Evolutionary conservation across 1,139 yeast genomes (phyloP).

Genomic region (Lodderomyces metapsilosis): DNA sequence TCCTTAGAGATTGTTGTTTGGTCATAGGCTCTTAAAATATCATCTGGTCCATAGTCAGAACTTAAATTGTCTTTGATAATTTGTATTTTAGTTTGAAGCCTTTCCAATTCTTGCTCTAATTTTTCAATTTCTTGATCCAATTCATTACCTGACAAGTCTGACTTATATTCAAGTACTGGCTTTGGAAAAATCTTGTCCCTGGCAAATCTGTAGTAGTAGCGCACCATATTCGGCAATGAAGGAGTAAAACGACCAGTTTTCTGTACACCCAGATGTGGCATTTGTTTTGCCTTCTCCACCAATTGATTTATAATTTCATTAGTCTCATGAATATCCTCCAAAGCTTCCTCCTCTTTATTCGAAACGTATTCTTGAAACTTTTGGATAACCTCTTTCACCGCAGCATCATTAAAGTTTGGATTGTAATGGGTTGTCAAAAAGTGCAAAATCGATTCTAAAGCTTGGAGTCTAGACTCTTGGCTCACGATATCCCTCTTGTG

Average conservation of each 20-base stretch:
- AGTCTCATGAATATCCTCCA: conserved; percentile 13
- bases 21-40: conserved; percentile 59
- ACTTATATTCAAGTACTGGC: conserved; percentile 7
- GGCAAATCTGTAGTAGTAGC: conserved; percentile 20
- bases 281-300: conserved; percentile 14
- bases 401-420: conserved; percentile 88
- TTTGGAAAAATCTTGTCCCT: conserved; percentile 12
- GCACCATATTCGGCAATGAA: conserved; percentile 24
- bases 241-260: conserved; percentile 16
- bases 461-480: conserved; percentile 18
- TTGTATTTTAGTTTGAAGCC: conserved; percentile 19
- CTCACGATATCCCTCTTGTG: conserved; percentile 14
- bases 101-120: conserved; percentile 19
- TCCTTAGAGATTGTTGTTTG: conserved; percentile 47
- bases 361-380: conserved; percentile 56
- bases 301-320: conserved; percentile 14
- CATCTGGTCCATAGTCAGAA: conserved; percentile 58
- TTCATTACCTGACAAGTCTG: conserved; percentile 11
- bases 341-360: conserved; percentile 26
- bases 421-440: conserved; percentile 61
- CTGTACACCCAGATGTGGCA: conserved; percentile 7
- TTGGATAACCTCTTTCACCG: conserved; percentile 72
- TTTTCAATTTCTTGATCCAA: conserved; percentile 10
- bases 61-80: conserved; percentile 20
- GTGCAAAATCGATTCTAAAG: conserved; percentile 45